A percentile compares a stretch with the other conserved stretches of the same genome.
phyloP scores from a whole-genome alignment of 257 asterid genomes.

The Catharanthus roseus region DNA sequence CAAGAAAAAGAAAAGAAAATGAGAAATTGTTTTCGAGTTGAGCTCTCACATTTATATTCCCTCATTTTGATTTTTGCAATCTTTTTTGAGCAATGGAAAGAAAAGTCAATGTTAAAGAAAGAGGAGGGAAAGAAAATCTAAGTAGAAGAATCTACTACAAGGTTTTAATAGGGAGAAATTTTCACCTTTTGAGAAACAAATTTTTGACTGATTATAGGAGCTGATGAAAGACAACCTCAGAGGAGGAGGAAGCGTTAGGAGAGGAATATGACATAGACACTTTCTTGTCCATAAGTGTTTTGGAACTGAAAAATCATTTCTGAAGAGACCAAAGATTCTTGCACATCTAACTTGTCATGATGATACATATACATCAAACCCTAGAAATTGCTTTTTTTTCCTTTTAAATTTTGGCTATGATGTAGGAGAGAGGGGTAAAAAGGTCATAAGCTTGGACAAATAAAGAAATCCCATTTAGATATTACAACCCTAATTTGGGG shows the following conservation, averaged over 20 bases:
- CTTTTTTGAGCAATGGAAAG: conserved; percentile 7
- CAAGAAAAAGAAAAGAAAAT: background rate
- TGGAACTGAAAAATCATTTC: conserved; percentile 37
- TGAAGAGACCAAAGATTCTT: conserved; percentile 60
- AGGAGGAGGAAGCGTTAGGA: conserved; percentile 5
- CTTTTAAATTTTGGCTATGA: no score
- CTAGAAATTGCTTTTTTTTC: conserved; percentile 18
- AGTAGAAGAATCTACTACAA: conserved; percentile 13
- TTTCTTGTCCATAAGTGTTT: conserved; percentile 28
- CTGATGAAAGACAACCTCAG: conserved; percentile 18
- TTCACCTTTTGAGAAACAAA: conserved; percentile 24
- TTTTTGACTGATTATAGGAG: conserved; percentile 8
- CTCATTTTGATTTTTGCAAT: conserved; percentile 6
- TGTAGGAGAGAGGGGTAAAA: conserved; percentile 32
- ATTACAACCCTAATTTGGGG: conserved; percentile 18
- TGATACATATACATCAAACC: conserved; percentile 13
- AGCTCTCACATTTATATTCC: background rate
- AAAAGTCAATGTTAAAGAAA: conserved; percentile 13
- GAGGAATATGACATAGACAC: conserved; percentile 20
- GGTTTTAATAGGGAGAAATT: conserved; percentile 18
- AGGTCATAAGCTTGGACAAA: conserved; percentile 22
- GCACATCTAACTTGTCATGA: conserved; percentile 18
- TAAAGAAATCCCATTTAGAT: conserved; percentile 14
- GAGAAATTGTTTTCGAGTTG: conserved; percentile 3
- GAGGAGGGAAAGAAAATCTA: conserved; percentile 4